These are phyloP conservation scores for Malassezia japonica DNA, from an alignment of 1,284 basidiomycete species.

Conservation along the genomic window DNA sequence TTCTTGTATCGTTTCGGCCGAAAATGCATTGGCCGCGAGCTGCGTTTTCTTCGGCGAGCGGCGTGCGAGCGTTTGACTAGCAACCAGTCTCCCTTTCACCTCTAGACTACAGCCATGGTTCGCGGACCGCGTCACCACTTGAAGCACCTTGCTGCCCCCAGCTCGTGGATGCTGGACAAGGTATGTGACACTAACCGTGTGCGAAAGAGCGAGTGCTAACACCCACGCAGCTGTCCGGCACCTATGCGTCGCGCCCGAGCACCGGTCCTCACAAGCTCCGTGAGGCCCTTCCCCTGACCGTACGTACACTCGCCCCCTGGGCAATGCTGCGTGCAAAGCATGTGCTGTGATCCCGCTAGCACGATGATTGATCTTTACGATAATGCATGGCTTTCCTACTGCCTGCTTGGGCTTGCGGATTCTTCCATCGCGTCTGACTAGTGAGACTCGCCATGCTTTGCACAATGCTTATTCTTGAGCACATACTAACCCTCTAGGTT, in stretches of 20 bases:
- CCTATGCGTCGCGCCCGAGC: constrained; percentile 91
- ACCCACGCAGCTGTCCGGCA: constrained; percentile 63
- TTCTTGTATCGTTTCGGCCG: constrained; percentile 12
- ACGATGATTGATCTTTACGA: constrained; percentile 13
- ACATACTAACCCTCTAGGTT: constrained; percentile 51
- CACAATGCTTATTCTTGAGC: not conserved
- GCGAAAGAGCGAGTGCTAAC: not conserved
- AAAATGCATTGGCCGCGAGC: not conserved
- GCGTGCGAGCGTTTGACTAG: not conserved
- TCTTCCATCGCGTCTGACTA: constrained; percentile 13
- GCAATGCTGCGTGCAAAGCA: not conserved
- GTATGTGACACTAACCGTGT: constrained; percentile 1
- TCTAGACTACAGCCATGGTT: constrained; percentile 30
- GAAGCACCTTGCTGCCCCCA: constrained; percentile 93
- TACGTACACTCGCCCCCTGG: constrained; percentile 26
- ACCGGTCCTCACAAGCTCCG: constrained; percentile 98
- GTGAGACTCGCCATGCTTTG: not conserved
- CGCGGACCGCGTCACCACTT: constrained; percentile 98
- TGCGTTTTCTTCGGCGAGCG: constrained; percentile 17
- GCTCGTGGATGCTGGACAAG: constrained; percentile 99
- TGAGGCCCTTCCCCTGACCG: constrained; percentile 66
- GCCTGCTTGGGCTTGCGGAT: constrained; percentile 6
- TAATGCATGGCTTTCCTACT: constrained; percentile 22
- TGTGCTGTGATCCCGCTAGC: not conserved
- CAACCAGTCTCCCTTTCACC: constrained; percentile 10